Conservation (phyloP, 1,139 yeast species). For the Yamadazyma diospyri region DNA sequence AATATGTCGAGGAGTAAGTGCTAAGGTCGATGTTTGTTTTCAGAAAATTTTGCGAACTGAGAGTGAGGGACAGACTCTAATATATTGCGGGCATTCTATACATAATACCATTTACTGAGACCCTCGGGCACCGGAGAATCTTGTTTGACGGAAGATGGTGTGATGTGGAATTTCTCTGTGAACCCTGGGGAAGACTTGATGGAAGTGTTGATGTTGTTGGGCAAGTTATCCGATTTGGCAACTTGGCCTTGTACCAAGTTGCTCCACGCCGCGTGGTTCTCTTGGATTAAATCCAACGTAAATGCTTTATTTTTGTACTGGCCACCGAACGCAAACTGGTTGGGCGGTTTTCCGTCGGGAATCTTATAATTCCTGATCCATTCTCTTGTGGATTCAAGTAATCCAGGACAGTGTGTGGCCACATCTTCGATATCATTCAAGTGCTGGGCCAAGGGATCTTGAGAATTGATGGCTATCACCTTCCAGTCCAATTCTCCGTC, state of each 20-base stretch:
- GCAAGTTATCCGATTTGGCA: conserved; percentile 31
- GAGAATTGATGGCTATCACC: conserved; percentile 69
- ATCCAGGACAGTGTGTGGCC: conserved; percentile 71
- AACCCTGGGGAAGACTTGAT: conserved; percentile 47
- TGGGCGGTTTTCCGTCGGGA: conserved; percentile 88
- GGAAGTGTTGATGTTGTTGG: conserved; percentile 54
- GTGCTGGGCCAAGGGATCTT: conserved; percentile 74
- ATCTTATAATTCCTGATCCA: conserved; percentile 91
- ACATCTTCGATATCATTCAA: conserved; percentile 76
- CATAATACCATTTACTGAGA: conserved; percentile 15
- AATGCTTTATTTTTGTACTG: conserved; percentile 71
- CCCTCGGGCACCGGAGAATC: conserved; percentile 24
- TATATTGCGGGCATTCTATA: not conserved
- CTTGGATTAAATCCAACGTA: conserved; percentile 67
- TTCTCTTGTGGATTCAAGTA: conserved; percentile 76
- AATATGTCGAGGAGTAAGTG: not conserved
- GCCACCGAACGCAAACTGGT: conserved; percentile 82
- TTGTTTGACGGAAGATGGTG: conserved; percentile 18
- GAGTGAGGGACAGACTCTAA: too few relatives aligned
- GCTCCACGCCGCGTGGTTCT: conserved; percentile 73
- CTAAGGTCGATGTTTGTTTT: conserved; percentile 6
- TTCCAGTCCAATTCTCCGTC: conserved; percentile 97
- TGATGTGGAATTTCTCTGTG: conserved; percentile 15
- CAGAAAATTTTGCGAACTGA: conserved; percentile 2
- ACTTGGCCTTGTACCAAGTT: conserved; percentile 53